A percentile compares a stretch with the other conserved stretches of the same genome.
Conservation (phyloP, 768 basidiomycete species). For the Clathrus columnatus region DNA sequence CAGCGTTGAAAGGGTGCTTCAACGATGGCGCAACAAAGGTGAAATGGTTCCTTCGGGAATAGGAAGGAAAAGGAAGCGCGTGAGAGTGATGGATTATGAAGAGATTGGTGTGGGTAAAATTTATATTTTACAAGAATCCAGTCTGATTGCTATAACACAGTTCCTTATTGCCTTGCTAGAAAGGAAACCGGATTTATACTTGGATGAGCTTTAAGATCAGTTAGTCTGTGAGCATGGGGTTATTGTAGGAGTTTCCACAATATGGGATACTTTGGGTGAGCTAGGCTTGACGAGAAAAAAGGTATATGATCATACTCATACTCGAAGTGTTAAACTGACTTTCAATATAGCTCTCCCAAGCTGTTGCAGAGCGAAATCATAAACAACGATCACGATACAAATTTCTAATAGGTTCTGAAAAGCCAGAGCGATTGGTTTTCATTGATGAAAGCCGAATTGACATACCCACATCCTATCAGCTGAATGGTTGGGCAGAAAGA, state of each 20-base stretch:
- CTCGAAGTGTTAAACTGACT: background rate
- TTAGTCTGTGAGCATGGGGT: background rate
- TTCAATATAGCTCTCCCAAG: background rate
- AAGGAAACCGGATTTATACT: background rate
- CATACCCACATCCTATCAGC: background rate
- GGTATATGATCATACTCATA: background rate
- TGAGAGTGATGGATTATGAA: background rate
- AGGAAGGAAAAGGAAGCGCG: background rate
- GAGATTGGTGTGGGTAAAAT: background rate
- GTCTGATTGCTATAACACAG: background rate
- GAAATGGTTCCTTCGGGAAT: background rate
- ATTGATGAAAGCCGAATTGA: conserved; percentile 14
- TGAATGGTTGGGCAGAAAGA: conserved; percentile 12
- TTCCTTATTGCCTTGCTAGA: background rate
- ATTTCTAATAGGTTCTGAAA: conserved; percentile 7
- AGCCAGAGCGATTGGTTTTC: conserved; percentile 14
- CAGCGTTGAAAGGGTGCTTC: background rate
- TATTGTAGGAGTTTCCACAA: background rate
- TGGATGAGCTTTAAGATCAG: conserved; percentile 1
- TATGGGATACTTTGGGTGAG: background rate
- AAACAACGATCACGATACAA: background rate
- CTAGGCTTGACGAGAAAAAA: background rate
- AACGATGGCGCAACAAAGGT: background rate
- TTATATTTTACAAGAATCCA: background rate
- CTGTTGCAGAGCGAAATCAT: background rate